Conservation (phyloP, 164 flowering plant species). For the Vitis rupestris region DNA sequence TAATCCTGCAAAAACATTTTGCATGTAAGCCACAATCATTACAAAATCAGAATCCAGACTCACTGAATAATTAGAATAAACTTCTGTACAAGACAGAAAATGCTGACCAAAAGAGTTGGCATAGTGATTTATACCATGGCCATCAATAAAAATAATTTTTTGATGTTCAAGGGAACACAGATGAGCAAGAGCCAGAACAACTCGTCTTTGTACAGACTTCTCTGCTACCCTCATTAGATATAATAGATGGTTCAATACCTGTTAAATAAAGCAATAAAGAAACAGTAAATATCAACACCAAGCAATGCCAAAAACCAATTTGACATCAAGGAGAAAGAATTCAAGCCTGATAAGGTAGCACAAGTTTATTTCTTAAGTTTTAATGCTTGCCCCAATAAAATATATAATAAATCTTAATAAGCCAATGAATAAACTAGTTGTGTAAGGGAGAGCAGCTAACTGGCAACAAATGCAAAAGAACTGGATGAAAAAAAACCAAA, state of each 20-base stretch:
- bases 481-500: too few species aligned
- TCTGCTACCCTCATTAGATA: conserved; percentile 56
- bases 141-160: conserved; percentile 55
- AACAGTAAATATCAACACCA: background rate
- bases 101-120: background rate
- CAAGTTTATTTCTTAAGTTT: too few species aligned
- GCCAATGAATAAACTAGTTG: too few species aligned
- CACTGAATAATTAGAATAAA: background rate
- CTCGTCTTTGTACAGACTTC: conserved; percentile 46
- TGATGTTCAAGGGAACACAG: conserved; percentile 52
- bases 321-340: too few species aligned
- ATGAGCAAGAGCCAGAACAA: conserved; percentile 67
- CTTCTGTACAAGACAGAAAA: background rate
- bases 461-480: background rate
- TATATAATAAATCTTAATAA: too few species aligned
- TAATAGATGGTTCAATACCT: conserved; percentile 60
- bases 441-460: background rate
- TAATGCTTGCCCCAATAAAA: too few species aligned
- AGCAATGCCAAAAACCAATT: too few species aligned
- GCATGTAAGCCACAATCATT: background rate
- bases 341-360: too few species aligned
- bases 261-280: background rate
- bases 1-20: conserved; percentile 37
- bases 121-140: conserved; percentile 40
- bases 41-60: background rate